Base-by-base conservation (phyloP, 1,139 yeast genomes). In the Nakaseomyces kungkrabaensis region DNA sequence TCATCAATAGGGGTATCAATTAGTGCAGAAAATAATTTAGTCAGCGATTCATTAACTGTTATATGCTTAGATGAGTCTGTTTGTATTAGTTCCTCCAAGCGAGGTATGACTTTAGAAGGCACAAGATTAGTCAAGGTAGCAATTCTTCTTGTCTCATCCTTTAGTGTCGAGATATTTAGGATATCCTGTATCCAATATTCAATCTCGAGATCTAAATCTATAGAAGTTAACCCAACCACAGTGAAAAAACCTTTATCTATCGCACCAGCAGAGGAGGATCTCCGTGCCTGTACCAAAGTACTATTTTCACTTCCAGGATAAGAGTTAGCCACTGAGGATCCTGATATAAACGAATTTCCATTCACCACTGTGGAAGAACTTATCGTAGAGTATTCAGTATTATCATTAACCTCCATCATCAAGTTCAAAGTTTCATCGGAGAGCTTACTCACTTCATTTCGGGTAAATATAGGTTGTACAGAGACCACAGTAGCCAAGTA, bases 381-480 rank as follows among this genome's bases (percentile, higher is more conserved):
- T 11, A 47, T 37, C 24, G 60, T 62, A 40, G 84, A 95, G 32
- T 95, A 95, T 58, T 87, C 94, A 58, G 85, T 80, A 56, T 85
- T 79, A 3, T 95, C 86, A 66, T 92, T 96, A 46, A 92, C 72
- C 59, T 92, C 96, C 66, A 90, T 76, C 45, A 90, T 70, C 11
- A 87, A 78, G 52, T 58, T 52, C 31, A 62, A 53, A 3, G 63
- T 57, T 52, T 81, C 70, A 66, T 92, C 98, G 64, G 92, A 85
- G 61, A 92, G 74, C 57, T 81, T 83, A 45, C 94, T 85, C 49
- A 90, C 84, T 59, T 87, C 94, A 56, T 85, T 85, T 56, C 95
- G 79, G 62, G 94, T 95, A 70, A 92, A 92, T 11, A 90, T 95
- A 0, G 98, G 98, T 65, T 92, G 98, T 2, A 92, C 96, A 55